Percentiles rank a stretch among this genome's conserved stretches.
These are phyloP conservation scores for Chlamydomonas sp. DNA, from an alignment of 139 green algal genomes.

Conservation along the genomic window DNA sequence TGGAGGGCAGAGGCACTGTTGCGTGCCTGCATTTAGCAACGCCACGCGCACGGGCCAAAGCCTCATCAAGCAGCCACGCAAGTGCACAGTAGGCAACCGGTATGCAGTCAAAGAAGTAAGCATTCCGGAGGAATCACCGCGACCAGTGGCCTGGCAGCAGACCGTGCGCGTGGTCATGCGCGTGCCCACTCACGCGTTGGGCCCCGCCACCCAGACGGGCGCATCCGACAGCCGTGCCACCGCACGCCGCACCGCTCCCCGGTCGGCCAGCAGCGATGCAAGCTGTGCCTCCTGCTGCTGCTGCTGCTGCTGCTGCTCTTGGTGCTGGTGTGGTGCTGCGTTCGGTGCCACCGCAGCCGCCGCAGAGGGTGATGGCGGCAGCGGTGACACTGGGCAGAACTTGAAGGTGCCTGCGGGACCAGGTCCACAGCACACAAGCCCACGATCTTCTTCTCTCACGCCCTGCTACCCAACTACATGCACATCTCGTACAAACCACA, in stretches of 20 bases:
- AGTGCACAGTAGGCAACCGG: too few species aligned
- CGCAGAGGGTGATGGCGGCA: background rate
- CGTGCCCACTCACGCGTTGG: background rate
- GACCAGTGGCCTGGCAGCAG: too few species aligned
- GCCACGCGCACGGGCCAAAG: too few species aligned
- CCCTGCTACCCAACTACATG: too few species aligned
- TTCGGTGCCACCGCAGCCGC: too few species aligned
- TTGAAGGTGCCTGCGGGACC: conserved; percentile 18
- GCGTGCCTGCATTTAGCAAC: background rate
- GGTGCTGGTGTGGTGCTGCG: background rate
- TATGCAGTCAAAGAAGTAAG: too few species aligned
- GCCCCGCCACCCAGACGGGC: conserved; percentile 7
- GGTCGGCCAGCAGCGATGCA: conserved; percentile 3
- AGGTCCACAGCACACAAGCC: background rate
- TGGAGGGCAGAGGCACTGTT: background rate
- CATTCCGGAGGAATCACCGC: too few species aligned
- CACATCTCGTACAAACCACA: too few species aligned
- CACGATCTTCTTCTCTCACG: background rate
- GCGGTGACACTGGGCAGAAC: conserved; percentile 9
- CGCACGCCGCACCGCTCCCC: conserved; percentile 17
- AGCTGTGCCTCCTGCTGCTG: background rate
- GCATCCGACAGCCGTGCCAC: conserved; percentile 4
- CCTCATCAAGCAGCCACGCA: too few species aligned
- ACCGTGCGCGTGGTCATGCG: too few species aligned
- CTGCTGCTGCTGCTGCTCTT: background rate